Evolutionary conservation across 2,329 filamentous ascomycete genomes (phyloP).

Genomic region (Zelopaecilomyces penicillatus): DNA sequence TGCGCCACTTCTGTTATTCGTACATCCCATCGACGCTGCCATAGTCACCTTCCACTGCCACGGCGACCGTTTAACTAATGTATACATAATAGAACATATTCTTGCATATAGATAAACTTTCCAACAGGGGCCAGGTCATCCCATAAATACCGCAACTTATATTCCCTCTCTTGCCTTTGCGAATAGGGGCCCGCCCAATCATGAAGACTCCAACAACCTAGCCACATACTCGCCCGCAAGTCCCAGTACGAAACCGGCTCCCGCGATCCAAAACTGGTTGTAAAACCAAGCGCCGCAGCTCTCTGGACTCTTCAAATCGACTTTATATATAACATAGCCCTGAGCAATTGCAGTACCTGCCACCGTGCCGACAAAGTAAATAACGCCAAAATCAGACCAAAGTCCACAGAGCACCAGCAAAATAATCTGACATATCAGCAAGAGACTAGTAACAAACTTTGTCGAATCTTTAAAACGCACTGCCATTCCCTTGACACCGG

Average conservation of each 20-base stretch:
- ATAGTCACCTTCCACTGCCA: no score
- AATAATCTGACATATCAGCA: neutral
- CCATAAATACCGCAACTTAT: no score
- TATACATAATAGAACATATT: no score
- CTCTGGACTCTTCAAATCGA: neutral
- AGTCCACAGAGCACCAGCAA: neutral
- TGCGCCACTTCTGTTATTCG: no score
- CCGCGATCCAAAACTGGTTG: neutral
- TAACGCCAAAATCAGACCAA: neutral
- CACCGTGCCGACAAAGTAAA: neutral
- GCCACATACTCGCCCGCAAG: neutral
- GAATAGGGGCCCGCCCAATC: no score
- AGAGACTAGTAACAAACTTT: neutral
- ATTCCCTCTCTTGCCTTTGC: no score
- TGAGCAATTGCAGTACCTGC: neutral
- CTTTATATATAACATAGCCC: neutral
- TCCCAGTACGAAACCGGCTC: neutral
- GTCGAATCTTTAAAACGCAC: constrained; percentile 14
- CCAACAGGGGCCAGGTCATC: no score
- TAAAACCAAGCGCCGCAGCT: constrained; percentile 1
- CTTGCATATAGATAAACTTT: no score
- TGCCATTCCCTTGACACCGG: constrained; percentile 26
- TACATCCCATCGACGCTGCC: no score
- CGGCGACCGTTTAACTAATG: no score
- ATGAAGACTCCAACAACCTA: no score